Evolutionary conservation across 2,329 filamentous ascomycete genomes (phyloP), one percentile per base, ranked within the genome.

Genomic region (Polytolypa hystricis): DNA sequence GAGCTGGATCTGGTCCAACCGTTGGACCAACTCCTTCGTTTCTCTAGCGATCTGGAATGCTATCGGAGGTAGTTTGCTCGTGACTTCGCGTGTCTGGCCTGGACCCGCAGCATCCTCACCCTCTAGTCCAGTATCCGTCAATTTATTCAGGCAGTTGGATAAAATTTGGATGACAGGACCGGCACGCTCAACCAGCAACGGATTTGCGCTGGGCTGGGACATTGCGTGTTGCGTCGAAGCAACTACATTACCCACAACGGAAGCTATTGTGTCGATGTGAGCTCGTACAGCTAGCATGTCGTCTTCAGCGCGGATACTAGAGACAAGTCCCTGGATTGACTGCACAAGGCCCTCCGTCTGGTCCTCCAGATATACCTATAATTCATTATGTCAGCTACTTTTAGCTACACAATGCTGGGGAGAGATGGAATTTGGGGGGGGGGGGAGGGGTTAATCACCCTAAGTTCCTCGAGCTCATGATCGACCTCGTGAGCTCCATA

Each of bases 31-130:
- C 54, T 83, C 84, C 65, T 89, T 91, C 35, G 81, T 82, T 59
- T 86, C 81, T 41, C 81, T 71, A 5, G 82, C 84, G 53, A 89
- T 81, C 59, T 85, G 81, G 58, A 93, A 93, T n/a, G 84, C 84
- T 47, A 91, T 77, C 2, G 84, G 84, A 8, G 84, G 84, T 34
- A 93, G 63, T 18, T 74, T 78, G 55, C 81, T 77, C 37, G 73
- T 79, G 66, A 80, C 79, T 51, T 67, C 66, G 5, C 59, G 62
- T 14, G 60, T 45, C 31, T 73, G 63, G 27, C 66, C 65, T 11
- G 66, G 61, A 32, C 69, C 67, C 5, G 68, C 71, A 17, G 81
- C 70, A 6, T 73, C 69, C 45, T 73, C 65, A 17, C 78, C 79
- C 23, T 73, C 73, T 23, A 74, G 63, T 39, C 72, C 71, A 39